Percentiles rank a stretch among this genome's conserved stretches.
Evolutionary conservation across 192 early-diverging fungal genomes (phyloP).

Genomic region (Backusella luteola): DNA sequence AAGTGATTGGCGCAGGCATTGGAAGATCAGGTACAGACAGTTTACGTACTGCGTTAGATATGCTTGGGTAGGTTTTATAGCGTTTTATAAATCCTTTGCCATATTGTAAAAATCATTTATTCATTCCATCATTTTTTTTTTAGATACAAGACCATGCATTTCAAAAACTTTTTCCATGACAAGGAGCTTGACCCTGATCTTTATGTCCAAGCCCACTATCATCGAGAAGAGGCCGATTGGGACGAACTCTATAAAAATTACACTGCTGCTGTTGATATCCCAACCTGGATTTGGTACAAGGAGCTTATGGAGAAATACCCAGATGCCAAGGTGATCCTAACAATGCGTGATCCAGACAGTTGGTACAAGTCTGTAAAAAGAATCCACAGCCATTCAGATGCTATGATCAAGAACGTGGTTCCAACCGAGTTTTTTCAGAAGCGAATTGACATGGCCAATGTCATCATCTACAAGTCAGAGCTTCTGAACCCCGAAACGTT

Average conservation of each 20-base stretch:
- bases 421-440: neutral
- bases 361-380: constrained; percentile 20
- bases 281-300: constrained; percentile 16
- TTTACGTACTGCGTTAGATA: constrained; percentile 20
- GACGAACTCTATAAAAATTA: constrained; percentile 6
- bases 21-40: constrained; percentile 26
- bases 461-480: neutral
- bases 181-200: neutral
- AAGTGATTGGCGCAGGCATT: constrained; percentile 19
- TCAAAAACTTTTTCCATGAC: constrained; percentile 12
- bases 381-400: neutral
- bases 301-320: constrained; percentile 21
- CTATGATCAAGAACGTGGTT: neutral
- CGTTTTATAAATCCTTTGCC: too few species aligned
- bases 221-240: constrained; percentile 17
- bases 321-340: constrained; percentile 22
- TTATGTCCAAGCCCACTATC: neutral
- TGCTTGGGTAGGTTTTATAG: constrained; percentile 11
- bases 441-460: neutral
- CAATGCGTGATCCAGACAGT: constrained; percentile 13
- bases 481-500: neutral
- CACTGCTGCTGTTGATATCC: constrained; percentile 21
- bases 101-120: neutral
- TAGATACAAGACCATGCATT: constrained; percentile 22
- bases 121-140: neutral